These are phyloP conservation scores for Suillus cothurnatus DNA, from an alignment of 768 basidiomycete species.

Conservation along the genomic window DNA sequence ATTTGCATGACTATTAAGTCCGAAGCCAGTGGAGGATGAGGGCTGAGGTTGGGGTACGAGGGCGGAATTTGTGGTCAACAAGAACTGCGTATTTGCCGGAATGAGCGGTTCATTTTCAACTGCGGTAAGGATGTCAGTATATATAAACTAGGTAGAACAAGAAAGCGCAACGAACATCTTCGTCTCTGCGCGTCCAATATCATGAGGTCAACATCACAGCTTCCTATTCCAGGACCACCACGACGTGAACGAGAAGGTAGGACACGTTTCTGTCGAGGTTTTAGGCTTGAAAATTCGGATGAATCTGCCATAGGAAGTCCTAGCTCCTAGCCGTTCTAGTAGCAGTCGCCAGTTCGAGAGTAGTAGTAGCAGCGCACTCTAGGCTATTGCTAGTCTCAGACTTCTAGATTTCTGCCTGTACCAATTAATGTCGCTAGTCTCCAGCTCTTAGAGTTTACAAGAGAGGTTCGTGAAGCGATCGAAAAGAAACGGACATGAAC, in stretches of 20 bases:
- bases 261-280: constrained; percentile 71
- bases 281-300: constrained; percentile 34
- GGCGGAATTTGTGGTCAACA: constrained; percentile 72
- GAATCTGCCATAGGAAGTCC: constrained; percentile 34
- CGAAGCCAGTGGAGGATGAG: constrained; percentile 36
- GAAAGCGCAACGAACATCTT: constrained; percentile 56
- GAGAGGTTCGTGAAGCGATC: not conserved
- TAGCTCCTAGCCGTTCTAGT: not conserved
- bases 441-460: not conserved
- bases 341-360: not conserved
- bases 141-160: constrained; percentile 10
- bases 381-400: not conserved
- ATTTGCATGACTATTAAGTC: constrained; percentile 60
- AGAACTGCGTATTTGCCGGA: constrained; percentile 62
- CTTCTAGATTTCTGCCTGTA: not conserved
- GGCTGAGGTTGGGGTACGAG: constrained; percentile 48
- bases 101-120: constrained; percentile 76
- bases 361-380: not conserved
- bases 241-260: constrained; percentile 80
- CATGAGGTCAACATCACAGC: constrained; percentile 77
- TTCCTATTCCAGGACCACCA: constrained; percentile 80
- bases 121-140: constrained; percentile 34
- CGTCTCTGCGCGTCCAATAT: constrained; percentile 81
- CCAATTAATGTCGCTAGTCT: not conserved
- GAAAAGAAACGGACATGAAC: not conserved